Conservation (phyloP, 371 early-diverging fungal genomes). For the Mortierella sp. region DNA sequence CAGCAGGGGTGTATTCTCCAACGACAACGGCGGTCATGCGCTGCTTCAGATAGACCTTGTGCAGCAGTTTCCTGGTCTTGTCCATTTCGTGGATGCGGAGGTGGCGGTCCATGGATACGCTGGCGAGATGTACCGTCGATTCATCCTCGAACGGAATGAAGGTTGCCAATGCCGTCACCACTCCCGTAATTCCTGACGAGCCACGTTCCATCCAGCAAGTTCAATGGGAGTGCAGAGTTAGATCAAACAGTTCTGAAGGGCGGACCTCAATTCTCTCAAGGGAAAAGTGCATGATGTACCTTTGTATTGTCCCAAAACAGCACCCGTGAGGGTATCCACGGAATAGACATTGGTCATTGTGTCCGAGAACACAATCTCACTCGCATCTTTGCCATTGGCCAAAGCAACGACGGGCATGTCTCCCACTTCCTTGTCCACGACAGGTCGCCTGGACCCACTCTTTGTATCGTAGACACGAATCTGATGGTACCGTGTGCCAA, state of each 20-base stretch:
- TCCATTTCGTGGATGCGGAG: slow-evolving; percentile 79
- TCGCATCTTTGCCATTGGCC: slow-evolving; percentile 54
- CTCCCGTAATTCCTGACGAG: slow-evolving; percentile 77
- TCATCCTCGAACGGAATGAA: slow-evolving; percentile 39
- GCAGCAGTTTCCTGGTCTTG: slow-evolving; percentile 64
- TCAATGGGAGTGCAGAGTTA: not conserved
- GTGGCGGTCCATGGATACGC: slow-evolving; percentile 82
- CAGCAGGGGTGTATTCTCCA: slow-evolving; percentile 63
- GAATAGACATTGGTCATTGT: slow-evolving; percentile 77
- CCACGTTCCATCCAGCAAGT: not conserved
- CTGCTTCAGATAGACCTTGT: slow-evolving; percentile 86
- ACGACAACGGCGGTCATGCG: slow-evolving; percentile 75
- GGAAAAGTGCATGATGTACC: too few species aligned
- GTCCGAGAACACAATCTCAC: slow-evolving; percentile 82
- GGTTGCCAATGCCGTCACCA: slow-evolving; percentile 66
- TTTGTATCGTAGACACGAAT: slow-evolving; percentile 85
- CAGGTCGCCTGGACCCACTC: slow-evolving; percentile 72
- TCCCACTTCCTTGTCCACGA: slow-evolving; percentile 72
- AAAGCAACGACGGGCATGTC: slow-evolving; percentile 69
- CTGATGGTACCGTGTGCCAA: slow-evolving; percentile 81
- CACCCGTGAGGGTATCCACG: slow-evolving; percentile 73
- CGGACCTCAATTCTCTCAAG: too few species aligned
- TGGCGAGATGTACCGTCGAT: slow-evolving; percentile 58
- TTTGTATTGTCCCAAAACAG: slow-evolving; percentile 59
- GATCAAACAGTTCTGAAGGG: not conserved